Conservation (phyloP, 352 stramenopile species). For the Phytophthora aleatoria region DNA sequence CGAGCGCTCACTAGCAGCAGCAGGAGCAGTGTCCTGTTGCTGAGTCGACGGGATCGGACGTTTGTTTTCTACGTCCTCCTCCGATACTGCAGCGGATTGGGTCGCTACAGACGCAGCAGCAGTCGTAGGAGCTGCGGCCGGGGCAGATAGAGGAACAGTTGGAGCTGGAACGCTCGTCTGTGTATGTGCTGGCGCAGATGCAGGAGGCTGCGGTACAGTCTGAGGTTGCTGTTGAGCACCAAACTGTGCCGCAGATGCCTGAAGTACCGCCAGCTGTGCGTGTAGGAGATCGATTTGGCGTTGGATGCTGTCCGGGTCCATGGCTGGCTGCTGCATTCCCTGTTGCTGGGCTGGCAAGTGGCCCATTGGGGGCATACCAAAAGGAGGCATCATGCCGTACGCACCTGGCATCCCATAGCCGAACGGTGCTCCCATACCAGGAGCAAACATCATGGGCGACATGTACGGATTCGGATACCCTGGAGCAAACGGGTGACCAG, state of each 20-base stretch:
- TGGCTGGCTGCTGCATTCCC: conserved; percentile 26
- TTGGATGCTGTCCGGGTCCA: conserved; percentile 56
- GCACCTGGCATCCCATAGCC: conserved; percentile 59
- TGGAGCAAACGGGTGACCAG: conserved; percentile 40
- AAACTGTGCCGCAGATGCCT: conserved; percentile 41
- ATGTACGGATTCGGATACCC: conserved; percentile 63
- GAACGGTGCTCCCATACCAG: conserved; percentile 39
- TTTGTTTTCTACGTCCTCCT: conserved; percentile 53
- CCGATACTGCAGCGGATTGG: conserved; percentile 1
- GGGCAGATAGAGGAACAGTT: conserved; percentile 13
- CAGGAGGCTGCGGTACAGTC: conserved; percentile 14
- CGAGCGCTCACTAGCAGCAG: conserved; percentile 13
- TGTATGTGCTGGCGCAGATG: neutral
- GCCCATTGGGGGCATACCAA: conserved; percentile 39
- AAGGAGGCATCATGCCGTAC: conserved; percentile 63
- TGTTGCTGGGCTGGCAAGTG: conserved; percentile 32
- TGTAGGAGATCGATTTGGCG: conserved; percentile 59
- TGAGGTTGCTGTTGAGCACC: conserved; percentile 16
- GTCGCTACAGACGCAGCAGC: conserved; percentile 2
- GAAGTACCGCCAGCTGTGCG: conserved; percentile 53
- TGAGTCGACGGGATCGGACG: conserved; percentile 22
- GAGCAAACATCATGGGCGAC: conserved; percentile 63
- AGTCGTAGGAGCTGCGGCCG: conserved; percentile 2
- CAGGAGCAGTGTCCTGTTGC: conserved; percentile 8
- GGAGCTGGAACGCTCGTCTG: neutral